Conservation (phyloP, 306 rosid species). For the Dryas alaskensis region DNA sequence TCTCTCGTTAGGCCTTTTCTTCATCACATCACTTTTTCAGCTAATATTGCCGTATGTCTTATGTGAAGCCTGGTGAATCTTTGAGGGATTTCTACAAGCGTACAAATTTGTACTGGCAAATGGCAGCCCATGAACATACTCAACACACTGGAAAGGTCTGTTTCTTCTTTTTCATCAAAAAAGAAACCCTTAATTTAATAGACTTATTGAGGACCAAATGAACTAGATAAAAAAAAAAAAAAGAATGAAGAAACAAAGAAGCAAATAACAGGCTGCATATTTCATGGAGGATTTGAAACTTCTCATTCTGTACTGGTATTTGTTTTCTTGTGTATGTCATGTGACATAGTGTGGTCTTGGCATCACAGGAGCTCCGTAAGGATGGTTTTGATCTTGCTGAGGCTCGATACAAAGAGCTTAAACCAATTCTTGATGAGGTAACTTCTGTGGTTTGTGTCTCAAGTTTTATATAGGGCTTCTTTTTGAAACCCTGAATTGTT, state of each 20-base stretch:
- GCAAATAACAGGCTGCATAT: slow-evolving; percentile 1
- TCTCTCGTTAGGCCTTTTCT: slow-evolving; percentile 19
- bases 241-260: background rate
- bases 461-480: background rate
- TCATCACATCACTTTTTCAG: slow-evolving; percentile 19
- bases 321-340: slow-evolving; percentile 1
- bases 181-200: background rate
- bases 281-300: background rate
- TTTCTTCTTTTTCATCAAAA: background rate
- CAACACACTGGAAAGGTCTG: slow-evolving; percentile 96
- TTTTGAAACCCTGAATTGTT: background rate
- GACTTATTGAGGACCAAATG: background rate
- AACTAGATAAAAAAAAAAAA: background rate
- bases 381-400: slow-evolving; percentile 99
- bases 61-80: slow-evolving; percentile 74
- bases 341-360: slow-evolving; percentile 27
- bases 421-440: slow-evolving; percentile 98
- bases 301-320: background rate
- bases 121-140: slow-evolving; percentile 99
- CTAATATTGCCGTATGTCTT: slow-evolving; percentile 34
- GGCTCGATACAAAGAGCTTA: slow-evolving; percentile 78
- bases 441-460: slow-evolving; percentile 19
- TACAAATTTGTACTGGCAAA: slow-evolving; percentile 97
- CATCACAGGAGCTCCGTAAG: slow-evolving; percentile 82
- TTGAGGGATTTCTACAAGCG: slow-evolving; percentile 86